These are phyloP conservation scores for Mycena galopus DNA, from an alignment of 768 basidiomycete species.

Conservation along the genomic window DNA sequence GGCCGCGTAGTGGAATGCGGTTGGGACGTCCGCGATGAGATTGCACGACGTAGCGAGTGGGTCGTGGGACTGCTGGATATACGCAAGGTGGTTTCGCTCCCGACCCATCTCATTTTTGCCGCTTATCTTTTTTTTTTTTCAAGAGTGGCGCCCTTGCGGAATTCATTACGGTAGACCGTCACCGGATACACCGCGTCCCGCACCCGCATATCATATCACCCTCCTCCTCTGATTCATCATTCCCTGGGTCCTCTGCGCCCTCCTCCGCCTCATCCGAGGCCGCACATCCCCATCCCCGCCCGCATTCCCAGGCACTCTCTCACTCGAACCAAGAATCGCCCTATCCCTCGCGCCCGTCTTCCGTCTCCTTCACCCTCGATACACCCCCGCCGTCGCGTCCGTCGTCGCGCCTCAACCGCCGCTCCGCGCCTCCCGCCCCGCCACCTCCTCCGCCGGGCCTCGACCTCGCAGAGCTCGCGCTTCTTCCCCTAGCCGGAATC, in stretches of 20 bases:
- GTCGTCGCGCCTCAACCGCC: conserved; percentile 14
- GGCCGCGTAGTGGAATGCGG: conserved; percentile 88
- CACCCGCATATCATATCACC: conserved; percentile 61
- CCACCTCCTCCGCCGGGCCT: conserved; percentile 41
- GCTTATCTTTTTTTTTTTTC: conserved; percentile 12
- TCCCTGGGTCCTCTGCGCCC: conserved; percentile 31
- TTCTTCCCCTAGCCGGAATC: conserved; percentile 82
- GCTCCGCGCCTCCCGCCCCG: conserved; percentile 15
- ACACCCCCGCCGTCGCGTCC: conserved; percentile 19
- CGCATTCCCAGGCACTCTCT: neutral
- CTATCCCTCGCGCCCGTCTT: conserved; percentile 39
- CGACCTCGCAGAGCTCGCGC: conserved; percentile 80
- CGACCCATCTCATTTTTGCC: conserved; percentile 24
- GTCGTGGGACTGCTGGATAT: conserved; percentile 86
- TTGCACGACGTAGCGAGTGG: conserved; percentile 84
- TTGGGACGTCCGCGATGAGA: conserved; percentile 80
- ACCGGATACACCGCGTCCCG: conserved; percentile 80
- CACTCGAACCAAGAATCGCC: conserved; percentile 28
- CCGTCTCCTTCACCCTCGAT: conserved; percentile 24
- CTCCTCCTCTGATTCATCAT: conserved; percentile 21
- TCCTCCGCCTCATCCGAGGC: conserved; percentile 38
- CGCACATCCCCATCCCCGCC: neutral
- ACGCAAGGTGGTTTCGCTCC: conserved; percentile 68
- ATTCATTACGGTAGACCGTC: conserved; percentile 87
- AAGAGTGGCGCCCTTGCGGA: conserved; percentile 89